phyloP scores from a whole-genome alignment of 441 rosid genomes.

The Flueggea neowawraea region DNA sequence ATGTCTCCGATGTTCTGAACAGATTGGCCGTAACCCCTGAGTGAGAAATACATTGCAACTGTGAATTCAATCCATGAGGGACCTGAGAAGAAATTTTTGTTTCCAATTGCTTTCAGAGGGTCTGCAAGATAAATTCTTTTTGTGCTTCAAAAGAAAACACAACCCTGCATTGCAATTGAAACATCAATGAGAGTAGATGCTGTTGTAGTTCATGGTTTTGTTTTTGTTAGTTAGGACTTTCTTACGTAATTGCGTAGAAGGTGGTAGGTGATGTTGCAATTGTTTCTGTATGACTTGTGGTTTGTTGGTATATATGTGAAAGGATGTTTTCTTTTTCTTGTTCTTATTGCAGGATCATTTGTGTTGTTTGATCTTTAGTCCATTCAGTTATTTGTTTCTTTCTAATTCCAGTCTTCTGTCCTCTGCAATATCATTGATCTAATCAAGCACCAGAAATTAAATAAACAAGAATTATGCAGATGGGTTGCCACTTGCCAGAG shows the following conservation, averaged over 20 bases:
- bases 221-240: too few relatives aligned
- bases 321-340: conserved; percentile 13
- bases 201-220: too few relatives aligned
- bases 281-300: neutral
- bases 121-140: neutral
- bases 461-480: too few relatives aligned
- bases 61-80: neutral
- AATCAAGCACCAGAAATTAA: too few relatives aligned
- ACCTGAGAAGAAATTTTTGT: neutral
- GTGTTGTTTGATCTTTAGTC: conserved; percentile 15
- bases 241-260: too few relatives aligned
- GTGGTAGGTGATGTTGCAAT: neutral
- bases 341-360: conserved; percentile 20
- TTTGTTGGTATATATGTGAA: conserved; percentile 16
- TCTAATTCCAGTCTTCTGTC: too few relatives aligned
- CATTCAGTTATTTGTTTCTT: conserved; percentile 10
- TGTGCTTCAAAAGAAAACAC: too few relatives aligned
- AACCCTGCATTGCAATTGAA: too few relatives aligned
- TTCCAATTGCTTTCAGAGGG: neutral
- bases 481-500: too few relatives aligned
- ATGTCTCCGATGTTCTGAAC: conserved; percentile 58
- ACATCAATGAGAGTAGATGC: too few relatives aligned
- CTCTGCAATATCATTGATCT: too few relatives aligned
- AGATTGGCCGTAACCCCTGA: conserved; percentile 39
- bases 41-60: conserved; percentile 20